phyloP scores from a whole-genome alignment of 768 basidiomycete genomes.

The Pleurotus pulmonarius region DNA sequence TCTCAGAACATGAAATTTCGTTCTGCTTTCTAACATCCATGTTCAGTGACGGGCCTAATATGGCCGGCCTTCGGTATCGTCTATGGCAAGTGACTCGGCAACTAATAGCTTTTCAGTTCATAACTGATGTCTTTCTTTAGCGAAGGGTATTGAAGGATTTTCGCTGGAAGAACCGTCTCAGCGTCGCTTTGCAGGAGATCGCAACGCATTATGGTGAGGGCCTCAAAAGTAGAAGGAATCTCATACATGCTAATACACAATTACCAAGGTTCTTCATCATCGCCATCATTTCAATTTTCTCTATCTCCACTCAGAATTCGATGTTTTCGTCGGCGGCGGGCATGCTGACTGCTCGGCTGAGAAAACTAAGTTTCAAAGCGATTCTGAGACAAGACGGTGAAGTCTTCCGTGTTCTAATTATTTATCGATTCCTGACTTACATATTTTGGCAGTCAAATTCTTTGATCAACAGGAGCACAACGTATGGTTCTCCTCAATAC shows the following conservation, averaged over 20 bases:
- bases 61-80: slow-evolving; percentile 74
- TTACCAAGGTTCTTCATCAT: slow-evolving; percentile 70
- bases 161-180: slow-evolving; percentile 32
- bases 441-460: slow-evolving; percentile 62
- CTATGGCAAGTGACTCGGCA: slow-evolving; percentile 33
- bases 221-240: not conserved
- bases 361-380: slow-evolving; percentile 70
- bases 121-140: slow-evolving; percentile 23
- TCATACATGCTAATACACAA: too few relatives aligned
- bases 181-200: slow-evolving; percentile 56
- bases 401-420: slow-evolving; percentile 22
- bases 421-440: slow-evolving; percentile 8
- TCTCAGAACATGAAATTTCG: slow-evolving; percentile 11
- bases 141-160: slow-evolving; percentile 59
- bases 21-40: slow-evolving; percentile 6
- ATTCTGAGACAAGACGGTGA: slow-evolving; percentile 87
- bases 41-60: slow-evolving; percentile 54
- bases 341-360: slow-evolving; percentile 63
- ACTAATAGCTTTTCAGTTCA: not conserved
- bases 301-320: slow-evolving; percentile 68
- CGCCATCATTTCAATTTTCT: slow-evolving; percentile 58
- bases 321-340: slow-evolving; percentile 69
- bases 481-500: slow-evolving; percentile 31
- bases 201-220: slow-evolving; percentile 60
- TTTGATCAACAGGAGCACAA: slow-evolving; percentile 87